phyloP scores from a whole-genome alignment of 2,329 filamentous ascomycete genomes.

The Macrophomina tecta region DNA sequence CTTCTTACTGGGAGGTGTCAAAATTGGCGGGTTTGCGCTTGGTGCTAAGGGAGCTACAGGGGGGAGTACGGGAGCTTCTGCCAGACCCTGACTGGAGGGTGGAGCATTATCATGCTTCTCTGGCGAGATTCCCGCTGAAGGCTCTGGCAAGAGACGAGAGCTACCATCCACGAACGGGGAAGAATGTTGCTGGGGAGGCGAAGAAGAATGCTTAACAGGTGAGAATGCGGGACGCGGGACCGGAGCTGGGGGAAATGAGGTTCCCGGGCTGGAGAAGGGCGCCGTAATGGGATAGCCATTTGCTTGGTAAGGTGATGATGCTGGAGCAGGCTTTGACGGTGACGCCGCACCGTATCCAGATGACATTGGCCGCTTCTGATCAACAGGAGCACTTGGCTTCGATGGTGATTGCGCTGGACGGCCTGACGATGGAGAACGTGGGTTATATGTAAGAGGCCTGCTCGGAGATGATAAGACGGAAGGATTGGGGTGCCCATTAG shows the following conservation, averaged over 20 bases:
- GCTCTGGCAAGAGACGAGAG: slow-evolving; percentile 43
- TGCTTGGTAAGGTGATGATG: slow-evolving; percentile 41
- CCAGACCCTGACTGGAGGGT: slow-evolving; percentile 41
- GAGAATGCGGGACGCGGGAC: slow-evolving; percentile 44
- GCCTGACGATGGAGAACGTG: slow-evolving; percentile 46
- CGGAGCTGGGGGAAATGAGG: slow-evolving; percentile 49
- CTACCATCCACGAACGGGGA: slow-evolving; percentile 32
- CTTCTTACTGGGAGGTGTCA: slow-evolving; percentile 67
- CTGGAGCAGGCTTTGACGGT: slow-evolving; percentile 44
- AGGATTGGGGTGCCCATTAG: slow-evolving; percentile 14
- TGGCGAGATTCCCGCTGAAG: slow-evolving; percentile 51
- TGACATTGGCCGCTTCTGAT: slow-evolving; percentile 49
- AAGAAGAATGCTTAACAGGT: slow-evolving; percentile 45
- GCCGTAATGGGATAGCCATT: slow-evolving; percentile 41
- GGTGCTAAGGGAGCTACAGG: slow-evolving; percentile 65
- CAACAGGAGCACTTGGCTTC: slow-evolving; percentile 43
- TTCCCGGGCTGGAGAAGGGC: slow-evolving; percentile 51
- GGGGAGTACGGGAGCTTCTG: slow-evolving; percentile 58
- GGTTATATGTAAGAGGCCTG: slow-evolving; percentile 29
- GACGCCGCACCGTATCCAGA: slow-evolving; percentile 39
- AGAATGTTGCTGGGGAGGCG: slow-evolving; percentile 43
- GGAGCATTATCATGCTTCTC: slow-evolving; percentile 52
- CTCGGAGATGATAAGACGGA: slow-evolving; percentile 1
- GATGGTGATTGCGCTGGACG: slow-evolving; percentile 7
- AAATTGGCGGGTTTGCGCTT: slow-evolving; percentile 61